phyloP scores from a whole-genome alignment of 2,329 filamentous ascomycete species.

The Purpureocillium lavendulum region DNA sequence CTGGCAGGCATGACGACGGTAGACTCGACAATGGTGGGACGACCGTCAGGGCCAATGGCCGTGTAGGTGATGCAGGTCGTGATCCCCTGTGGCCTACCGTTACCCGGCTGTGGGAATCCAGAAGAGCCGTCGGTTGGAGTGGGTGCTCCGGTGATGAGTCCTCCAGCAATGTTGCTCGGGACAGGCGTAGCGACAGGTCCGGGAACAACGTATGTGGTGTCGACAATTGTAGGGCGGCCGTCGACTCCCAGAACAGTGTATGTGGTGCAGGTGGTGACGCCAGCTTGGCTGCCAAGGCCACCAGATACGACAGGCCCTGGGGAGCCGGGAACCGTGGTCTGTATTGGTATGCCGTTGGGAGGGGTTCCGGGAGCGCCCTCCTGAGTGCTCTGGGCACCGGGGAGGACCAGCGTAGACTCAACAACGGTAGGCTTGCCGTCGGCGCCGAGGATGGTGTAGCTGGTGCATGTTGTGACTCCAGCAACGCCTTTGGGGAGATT shows the following conservation, averaged over 20 bases:
- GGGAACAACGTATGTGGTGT: constrained; percentile 15
- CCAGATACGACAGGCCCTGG: constrained; percentile 8
- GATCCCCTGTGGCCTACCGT: constrained; percentile 5
- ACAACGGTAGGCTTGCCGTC: constrained; percentile 20
- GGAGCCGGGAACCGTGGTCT: constrained; percentile 2
- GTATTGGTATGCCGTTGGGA: constrained; percentile 6
- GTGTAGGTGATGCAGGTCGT: constrained; percentile 22
- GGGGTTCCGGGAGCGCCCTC: constrained; percentile 7
- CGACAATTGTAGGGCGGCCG: constrained; percentile 19
- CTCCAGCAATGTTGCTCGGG: constrained; percentile 5
- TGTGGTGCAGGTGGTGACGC: constrained; percentile 16
- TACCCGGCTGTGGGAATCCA: constrained; percentile 1
- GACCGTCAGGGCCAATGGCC: constrained; percentile 16
- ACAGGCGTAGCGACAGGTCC: constrained; percentile 8
- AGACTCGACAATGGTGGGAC: constrained; percentile 19
- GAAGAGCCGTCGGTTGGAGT: constrained; percentile 10
- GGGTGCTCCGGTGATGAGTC: constrained; percentile 15
- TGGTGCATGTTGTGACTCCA: constrained; percentile 7
- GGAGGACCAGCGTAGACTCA: constrained; percentile 23
- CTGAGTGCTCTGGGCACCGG: constrained; percentile 7
- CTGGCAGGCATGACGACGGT: constrained; percentile 18
- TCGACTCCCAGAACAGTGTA: constrained; percentile 18
- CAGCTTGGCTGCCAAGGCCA: neutral
- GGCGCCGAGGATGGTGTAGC: constrained; percentile 10
- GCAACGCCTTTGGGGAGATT: neutral